Percentiles rank a stretch among this genome's conserved stretches.
phyloP scores from a whole-genome alignment of 2,329 filamentous ascomycete species.

The Colletotrichum abscissum region DNA sequence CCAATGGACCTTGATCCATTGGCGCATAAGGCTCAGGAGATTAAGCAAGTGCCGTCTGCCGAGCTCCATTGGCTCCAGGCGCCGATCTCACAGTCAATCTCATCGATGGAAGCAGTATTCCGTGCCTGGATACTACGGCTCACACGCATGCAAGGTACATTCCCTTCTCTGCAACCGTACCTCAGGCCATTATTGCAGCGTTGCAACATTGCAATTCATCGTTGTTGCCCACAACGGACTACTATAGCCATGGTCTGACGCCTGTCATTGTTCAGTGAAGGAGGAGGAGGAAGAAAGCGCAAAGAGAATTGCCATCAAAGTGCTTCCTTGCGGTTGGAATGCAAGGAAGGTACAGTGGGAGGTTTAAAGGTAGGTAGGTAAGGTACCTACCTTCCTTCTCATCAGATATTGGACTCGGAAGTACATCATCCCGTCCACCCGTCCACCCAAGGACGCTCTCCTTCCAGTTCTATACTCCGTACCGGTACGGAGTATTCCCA shows the following conservation, averaged over 20 bases:
- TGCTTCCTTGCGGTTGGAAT: not conserved
- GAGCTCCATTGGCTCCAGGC: conserved; percentile 22
- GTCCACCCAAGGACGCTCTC: not conserved
- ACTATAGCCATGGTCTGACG: not conserved
- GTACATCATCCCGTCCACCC: not conserved
- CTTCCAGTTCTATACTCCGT: too few relatives aligned
- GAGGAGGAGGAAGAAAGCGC: not conserved
- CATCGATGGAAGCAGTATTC: not conserved
- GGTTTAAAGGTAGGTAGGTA: too few relatives aligned
- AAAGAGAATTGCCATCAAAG: not conserved
- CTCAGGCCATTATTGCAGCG: not conserved
- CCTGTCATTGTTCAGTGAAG: not conserved
- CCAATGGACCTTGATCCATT: not conserved
- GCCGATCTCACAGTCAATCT: conserved; percentile 31
- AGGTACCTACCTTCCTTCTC: not conserved
- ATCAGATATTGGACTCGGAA: not conserved
- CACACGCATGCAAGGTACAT: conserved; percentile 1
- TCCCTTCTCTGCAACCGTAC: not conserved
- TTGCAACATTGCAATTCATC: not conserved
- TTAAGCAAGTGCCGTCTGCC: conserved; percentile 32
- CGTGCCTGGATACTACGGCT: not conserved
- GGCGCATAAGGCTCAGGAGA: conserved; percentile 20
- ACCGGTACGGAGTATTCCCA: too few relatives aligned
- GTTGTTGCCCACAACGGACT: not conserved
- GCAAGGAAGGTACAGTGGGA: too few relatives aligned